Base-by-base conservation (phyloP, 176 grass and related monocot species). In the Hsuehochloa calcarea region DNA sequence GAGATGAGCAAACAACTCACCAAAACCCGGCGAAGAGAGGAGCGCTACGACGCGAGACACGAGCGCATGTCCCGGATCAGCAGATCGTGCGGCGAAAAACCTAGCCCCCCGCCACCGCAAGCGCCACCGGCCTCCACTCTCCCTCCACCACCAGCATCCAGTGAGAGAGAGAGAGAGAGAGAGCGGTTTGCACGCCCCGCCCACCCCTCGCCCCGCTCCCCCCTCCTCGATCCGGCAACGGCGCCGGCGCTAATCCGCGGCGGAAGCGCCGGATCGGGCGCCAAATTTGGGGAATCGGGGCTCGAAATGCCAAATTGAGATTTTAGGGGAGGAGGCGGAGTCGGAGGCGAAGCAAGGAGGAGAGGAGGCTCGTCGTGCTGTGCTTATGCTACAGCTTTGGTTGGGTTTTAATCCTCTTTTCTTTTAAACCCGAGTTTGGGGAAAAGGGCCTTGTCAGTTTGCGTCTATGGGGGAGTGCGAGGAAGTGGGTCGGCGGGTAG, bases 351-450 rank as follows among this genome's bases (percentile, higher is more conserved):
- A 39, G 76, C 13, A 2, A 27, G 23, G 10, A 4, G 11, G 10
- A 4, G 11, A 12, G 34, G 11, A 10, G 14, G 26, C 69, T 12
- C 47, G 26, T 52, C 71, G 71, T 34, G 71, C 49, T 16, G 5
- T 10, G 23, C 12, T 8, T 16, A 9, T 10, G 23, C 12, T 8
- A 44, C 22, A 45, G n/a, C 46, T 46, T 74, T 49, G 81, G 61
- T 51, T 84, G 82, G 43, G 71, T 55, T 65, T 84, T 76, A 77
- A 67, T 76, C 82, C 31, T 41, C 60, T 84, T 62, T 84, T 39
- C 56, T 75, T 75, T 85, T 67, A 76, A 84, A 67, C 56, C 72
- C 72, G 56, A 52, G 77, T 46, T 78, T 44, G 80, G 68, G 12
- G 45, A 13, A 23, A 14, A 26, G 39, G 27, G 19, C 34, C 35